Evolutionary conservation across 257 asterid species (phyloP).

Genomic region (Solanum bukasovii): DNA sequence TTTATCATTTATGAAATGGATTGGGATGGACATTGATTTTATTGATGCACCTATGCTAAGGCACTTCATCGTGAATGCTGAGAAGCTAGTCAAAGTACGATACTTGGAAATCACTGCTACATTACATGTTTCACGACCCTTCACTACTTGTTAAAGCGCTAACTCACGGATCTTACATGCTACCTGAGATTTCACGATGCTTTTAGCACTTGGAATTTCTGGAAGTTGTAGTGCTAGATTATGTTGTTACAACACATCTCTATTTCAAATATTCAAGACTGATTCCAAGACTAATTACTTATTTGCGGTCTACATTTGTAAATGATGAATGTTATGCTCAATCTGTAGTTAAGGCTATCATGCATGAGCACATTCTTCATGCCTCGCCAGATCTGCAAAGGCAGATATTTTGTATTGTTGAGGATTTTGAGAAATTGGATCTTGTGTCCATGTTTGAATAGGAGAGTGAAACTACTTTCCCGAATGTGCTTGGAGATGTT

Average conservation of each 20-base stretch:
- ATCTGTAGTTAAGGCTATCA: no score
- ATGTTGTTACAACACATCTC: neutral
- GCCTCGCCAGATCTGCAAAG: neutral
- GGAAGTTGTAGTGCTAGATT: no score
- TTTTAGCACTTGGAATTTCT: neutral
- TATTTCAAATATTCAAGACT: neutral
- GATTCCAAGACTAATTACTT: neutral
- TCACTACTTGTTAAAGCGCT: neutral
- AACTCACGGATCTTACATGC: neutral
- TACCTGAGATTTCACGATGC: neutral
- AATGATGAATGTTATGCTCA: no score
- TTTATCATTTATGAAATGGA: neutral
- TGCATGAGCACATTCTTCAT: neutral
- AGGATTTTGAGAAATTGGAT: neutral
- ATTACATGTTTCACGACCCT: neutral
- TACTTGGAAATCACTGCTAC: neutral
- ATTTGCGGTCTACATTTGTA: no score
- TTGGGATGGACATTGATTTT: neutral
- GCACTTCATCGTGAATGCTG: neutral
- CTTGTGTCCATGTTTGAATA: neutral
- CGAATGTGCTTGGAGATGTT: neutral
- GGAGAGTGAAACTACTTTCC: no score
- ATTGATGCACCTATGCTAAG: neutral
- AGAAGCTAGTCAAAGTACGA: neutral
- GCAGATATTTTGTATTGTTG: neutral